These are phyloP conservation scores for Suillus discolor DNA, from an alignment of 768 basidiomycete species.

Conservation along the genomic window DNA sequence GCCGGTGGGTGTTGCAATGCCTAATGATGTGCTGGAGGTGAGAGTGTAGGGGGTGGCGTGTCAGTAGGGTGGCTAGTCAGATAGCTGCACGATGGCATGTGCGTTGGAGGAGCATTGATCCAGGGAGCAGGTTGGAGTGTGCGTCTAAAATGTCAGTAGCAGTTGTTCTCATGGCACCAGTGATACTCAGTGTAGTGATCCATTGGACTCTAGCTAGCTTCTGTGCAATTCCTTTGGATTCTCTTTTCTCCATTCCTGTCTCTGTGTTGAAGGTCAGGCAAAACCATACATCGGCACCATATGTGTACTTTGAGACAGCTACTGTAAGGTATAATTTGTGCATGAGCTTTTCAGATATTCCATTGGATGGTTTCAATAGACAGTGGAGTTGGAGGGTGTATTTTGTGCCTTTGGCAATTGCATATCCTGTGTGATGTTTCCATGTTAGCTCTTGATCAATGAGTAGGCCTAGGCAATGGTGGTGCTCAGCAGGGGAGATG, in stretches of 20 bases:
- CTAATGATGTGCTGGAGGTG: neutral
- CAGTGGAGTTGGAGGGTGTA: neutral
- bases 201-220: constrained; percentile 19
- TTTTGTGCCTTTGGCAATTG: neutral
- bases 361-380: neutral
- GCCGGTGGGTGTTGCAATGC: neutral
- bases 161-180: constrained; percentile 6
- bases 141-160: constrained; percentile 16
- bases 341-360: constrained; percentile 1
- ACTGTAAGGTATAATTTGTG: constrained; percentile 16
- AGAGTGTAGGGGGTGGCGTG: constrained; percentile 1
- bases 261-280: neutral
- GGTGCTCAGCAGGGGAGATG: neutral
- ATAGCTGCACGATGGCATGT: neutral
- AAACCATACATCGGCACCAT: constrained; percentile 24
- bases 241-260: neutral
- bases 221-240: neutral
- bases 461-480: constrained; percentile 7
- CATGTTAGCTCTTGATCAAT: constrained; percentile 7
- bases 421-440: neutral
- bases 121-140: constrained; percentile 11
- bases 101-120: neutral
- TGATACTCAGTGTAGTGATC: neutral
- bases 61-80: constrained; percentile 13
- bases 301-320: constrained; percentile 24